Evolutionary conservation across 1,284 basidiomycete genomes (phyloP).

Genomic region (Ustilago hordei): DNA sequence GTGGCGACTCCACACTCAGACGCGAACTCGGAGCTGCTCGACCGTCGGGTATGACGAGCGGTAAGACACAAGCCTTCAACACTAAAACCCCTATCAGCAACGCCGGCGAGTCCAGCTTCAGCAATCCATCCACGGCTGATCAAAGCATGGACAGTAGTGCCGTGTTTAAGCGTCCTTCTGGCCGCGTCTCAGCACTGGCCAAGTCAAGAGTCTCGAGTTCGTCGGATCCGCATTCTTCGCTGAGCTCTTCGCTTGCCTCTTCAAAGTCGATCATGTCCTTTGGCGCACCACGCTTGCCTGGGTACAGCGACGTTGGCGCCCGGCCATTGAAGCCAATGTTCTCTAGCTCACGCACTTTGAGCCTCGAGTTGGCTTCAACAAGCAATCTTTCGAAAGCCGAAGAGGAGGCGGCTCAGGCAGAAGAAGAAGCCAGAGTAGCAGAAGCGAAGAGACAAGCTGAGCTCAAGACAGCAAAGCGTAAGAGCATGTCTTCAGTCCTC

Average conservation of each 20-base stretch:
- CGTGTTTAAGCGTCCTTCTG: constrained; percentile 41
- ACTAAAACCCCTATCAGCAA: constrained; percentile 1
- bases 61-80: constrained; percentile 24
- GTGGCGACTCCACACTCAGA: constrained; percentile 9
- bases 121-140: constrained; percentile 18
- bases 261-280: constrained; percentile 41
- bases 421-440: constrained; percentile 28
- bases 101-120: constrained; percentile 22
- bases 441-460: constrained; percentile 41
- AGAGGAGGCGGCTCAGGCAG: constrained; percentile 31
- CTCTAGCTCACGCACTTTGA: constrained; percentile 14
- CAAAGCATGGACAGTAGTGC: constrained; percentile 26
- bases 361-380: constrained; percentile 11
- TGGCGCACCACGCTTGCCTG: constrained; percentile 36
- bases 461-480: constrained; percentile 42
- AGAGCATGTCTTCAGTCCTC: constrained; percentile 34
- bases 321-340: constrained; percentile 7
- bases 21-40: constrained; percentile 25
- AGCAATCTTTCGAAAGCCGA: constrained; percentile 12
- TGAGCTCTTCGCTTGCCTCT: constrained; percentile 17
- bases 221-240: constrained; percentile 12
- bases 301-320: constrained; percentile 14
- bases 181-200: constrained; percentile 35
- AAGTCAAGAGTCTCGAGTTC: constrained; percentile 37
- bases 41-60: constrained; percentile 12